Conservation (phyloP, 768 basidiomycete genomes). For the Hysterangium stoloniferum region DNA sequence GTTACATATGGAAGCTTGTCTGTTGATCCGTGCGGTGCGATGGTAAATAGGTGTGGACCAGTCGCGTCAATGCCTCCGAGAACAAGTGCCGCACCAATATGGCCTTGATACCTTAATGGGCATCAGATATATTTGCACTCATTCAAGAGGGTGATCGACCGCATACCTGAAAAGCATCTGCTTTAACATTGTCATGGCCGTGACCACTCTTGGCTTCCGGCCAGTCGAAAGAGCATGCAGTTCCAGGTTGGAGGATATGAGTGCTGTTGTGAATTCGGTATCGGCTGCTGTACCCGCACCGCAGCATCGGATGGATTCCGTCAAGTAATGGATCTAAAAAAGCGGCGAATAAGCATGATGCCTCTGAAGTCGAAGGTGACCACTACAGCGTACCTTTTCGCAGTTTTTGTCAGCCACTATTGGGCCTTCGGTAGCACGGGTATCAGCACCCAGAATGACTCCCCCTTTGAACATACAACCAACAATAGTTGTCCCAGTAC, state of each 20-base stretch:
- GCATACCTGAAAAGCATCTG: conserved; percentile 86
- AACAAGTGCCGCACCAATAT: conserved; percentile 91
- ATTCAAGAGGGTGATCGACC: neutral
- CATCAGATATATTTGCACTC: neutral
- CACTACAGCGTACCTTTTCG: conserved; percentile 88
- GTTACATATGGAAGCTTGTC: conserved; percentile 99
- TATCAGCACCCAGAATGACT: conserved; percentile 92
- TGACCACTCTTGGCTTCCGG: conserved; percentile 87
- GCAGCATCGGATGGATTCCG: conserved; percentile 93
- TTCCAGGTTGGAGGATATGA: conserved; percentile 95
- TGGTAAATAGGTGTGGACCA: conserved; percentile 92
- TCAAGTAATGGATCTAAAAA: conserved; percentile 89
- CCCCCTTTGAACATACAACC: conserved; percentile 91
- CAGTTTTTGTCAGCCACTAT: conserved; percentile 99
- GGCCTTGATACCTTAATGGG: conserved; percentile 94
- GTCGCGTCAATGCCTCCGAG: conserved; percentile 94
- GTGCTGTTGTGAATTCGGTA: conserved; percentile 89
- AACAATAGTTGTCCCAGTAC: conserved; percentile 96
- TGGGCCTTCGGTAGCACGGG: conserved; percentile 86
- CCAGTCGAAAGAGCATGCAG: conserved; percentile 87
- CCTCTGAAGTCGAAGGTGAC: neutral
- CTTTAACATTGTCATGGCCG: conserved; percentile 99
- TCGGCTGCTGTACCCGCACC: conserved; percentile 99
- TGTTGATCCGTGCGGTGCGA: conserved; percentile 94
- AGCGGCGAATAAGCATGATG: neutral